phyloP scores from a whole-genome alignment of 495 filamentous ascomycete genomes.

The Neurospora sp. region DNA sequence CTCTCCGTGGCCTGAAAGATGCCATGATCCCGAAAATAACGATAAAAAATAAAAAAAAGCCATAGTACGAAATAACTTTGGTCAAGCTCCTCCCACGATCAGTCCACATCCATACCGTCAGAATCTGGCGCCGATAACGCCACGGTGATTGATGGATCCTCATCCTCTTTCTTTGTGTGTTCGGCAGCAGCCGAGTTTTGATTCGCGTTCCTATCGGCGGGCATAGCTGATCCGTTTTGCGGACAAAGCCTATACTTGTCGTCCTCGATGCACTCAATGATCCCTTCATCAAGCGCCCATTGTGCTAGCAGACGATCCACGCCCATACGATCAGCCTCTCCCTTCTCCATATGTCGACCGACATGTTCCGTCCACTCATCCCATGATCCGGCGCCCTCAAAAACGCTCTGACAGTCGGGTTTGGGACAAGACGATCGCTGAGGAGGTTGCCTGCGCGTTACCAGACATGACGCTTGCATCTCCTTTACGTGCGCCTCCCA shows the following conservation, averaged over 20 bases:
- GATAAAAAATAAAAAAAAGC: background rate
- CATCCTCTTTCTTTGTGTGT: conserved; percentile 19
- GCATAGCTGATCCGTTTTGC: conserved; percentile 14
- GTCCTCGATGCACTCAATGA: conserved; percentile 42
- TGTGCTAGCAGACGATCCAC: conserved; percentile 41
- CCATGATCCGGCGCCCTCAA: conserved; percentile 67
- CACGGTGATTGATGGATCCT: conserved; percentile 26
- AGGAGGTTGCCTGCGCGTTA: conserved; percentile 55
- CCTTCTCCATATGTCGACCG: conserved; percentile 72
- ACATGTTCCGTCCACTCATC: conserved; percentile 89
- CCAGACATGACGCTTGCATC: conserved; percentile 61
- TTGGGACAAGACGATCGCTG: conserved; percentile 55
- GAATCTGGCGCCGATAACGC: conserved; percentile 12
- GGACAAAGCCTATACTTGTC: conserved; percentile 40
- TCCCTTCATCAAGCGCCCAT: conserved; percentile 48
- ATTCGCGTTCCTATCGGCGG: conserved; percentile 10
- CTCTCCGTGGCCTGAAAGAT: background rate
- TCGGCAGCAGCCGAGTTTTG: conserved; percentile 9
- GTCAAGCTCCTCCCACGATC: background rate
- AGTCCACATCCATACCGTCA: conserved; percentile 20
- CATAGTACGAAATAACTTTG: background rate
- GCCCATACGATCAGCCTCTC: conserved; percentile 39
- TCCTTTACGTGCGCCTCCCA: conserved; percentile 48
- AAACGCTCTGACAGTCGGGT: conserved; percentile 56
- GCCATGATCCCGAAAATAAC: background rate